These are phyloP conservation scores for Solanum medicagineum DNA, from an alignment of 257 asterid species.

Conservation along the genomic window DNA sequence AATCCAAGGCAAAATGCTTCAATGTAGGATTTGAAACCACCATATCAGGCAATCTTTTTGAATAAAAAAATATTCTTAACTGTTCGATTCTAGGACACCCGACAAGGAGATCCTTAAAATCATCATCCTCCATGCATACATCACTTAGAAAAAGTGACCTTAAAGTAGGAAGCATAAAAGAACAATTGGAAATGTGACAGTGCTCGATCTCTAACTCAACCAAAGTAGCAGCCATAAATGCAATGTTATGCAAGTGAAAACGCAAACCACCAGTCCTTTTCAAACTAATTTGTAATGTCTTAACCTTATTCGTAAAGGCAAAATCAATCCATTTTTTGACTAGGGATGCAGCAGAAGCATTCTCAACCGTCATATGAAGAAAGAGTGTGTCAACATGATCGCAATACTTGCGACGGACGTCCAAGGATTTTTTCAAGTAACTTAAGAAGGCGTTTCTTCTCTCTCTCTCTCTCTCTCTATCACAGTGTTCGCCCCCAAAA, in stretches of 20 bases:
- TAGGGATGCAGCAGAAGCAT: not conserved
- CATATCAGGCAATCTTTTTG: no score
- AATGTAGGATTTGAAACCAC: no score
- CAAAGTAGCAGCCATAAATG: not conserved
- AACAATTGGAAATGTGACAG: no score
- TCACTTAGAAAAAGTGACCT: not conserved
- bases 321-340: not conserved
- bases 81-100: not conserved
- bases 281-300: not conserved
- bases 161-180: no score
- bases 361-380: not conserved
- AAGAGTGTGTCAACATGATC: not conserved
- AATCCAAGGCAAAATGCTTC: no score
- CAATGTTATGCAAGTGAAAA: not conserved
- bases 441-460: not conserved
- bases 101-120: not conserved
- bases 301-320: not conserved
- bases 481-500: not conserved
- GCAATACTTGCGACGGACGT: not conserved
- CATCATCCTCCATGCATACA: not conserved
- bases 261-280: not conserved
- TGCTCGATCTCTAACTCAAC: not conserved
- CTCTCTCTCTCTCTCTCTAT: not conserved
- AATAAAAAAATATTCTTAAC: not conserved
- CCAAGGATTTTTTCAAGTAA: not conserved